Base-by-base conservation (phyloP, 208 protist genomes). In the Balamuthia mandrillaris region DNA sequence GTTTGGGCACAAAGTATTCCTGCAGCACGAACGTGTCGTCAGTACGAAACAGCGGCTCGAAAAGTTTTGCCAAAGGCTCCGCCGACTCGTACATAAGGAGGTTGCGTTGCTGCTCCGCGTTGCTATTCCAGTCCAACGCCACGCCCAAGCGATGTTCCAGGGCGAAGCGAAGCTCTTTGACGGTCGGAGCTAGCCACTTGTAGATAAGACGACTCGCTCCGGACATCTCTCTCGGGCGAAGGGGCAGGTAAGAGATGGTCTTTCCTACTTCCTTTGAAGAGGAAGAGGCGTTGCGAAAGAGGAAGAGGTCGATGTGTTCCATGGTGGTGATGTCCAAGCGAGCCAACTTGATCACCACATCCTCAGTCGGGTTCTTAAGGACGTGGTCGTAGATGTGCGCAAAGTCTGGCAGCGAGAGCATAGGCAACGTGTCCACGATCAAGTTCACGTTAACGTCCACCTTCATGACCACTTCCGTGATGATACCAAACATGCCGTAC, bases 401-500 rank as follows among this genome's bases (percentile, higher is more conserved):
- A 37, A 92, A 87, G 16, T 90, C 86, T 7, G 39, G 10, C 0
- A 56, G 21, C 21, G 47, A 56, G 21, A 58, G 12, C 5, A 88
- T 51, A 33, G 18, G 29, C 12, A 89, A 24, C 5, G 51, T 33
- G n/a, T 90, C 72, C 58, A 88, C 47, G 31, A 29, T n/a, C 2
- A 93, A 47, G 21, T 39, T 24, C 16, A 58, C 1, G 56, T 92
- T 92, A n/a, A 47, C 39, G 29, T 86, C 70, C 14, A 88, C 56
- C 33, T 61, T 42, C 18, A 93, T 37, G 75, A 33, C 72, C 0
- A 88, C 75, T n/a, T 86, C 31, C 16, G 56, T 52, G 21, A 92
- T 89, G 29, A 92, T 60, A 44, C 90, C 90, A 79, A 92, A 92
- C 29, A 92, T 21, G 7, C 90, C 90, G 65, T 89, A 92, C 37